Conservation (phyloP, 129 eudicot genomes). For the Cynara cardunculus region DNA sequence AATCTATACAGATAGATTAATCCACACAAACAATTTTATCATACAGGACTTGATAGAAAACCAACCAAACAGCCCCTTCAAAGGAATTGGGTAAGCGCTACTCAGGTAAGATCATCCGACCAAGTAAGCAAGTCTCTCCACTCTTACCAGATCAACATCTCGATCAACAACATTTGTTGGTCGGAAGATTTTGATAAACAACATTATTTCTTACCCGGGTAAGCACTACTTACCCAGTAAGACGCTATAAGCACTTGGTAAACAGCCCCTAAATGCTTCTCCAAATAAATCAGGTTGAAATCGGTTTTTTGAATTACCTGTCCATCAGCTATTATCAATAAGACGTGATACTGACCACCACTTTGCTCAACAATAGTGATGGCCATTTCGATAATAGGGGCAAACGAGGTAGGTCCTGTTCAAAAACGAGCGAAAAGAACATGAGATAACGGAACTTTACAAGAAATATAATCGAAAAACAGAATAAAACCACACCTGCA, state of each 20-base stretch:
- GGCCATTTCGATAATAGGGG: slow-evolving; percentile 93
- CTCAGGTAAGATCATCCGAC: neutral
- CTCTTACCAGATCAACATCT: neutral
- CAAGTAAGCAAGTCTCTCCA: too few species aligned
- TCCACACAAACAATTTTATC: too few species aligned
- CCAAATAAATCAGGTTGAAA: neutral
- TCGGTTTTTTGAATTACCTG: slow-evolving; percentile 50
- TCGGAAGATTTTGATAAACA: too few species aligned
- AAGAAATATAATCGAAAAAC: neutral
- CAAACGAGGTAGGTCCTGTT: slow-evolving; percentile 93
- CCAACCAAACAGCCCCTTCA: too few species aligned
- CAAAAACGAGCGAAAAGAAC: neutral
- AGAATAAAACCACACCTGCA: slow-evolving; percentile 52
- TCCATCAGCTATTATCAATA: slow-evolving; percentile 90
- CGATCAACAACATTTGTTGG: neutral
- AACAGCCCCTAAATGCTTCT: too few species aligned
- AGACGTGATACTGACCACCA: slow-evolving; percentile 95
- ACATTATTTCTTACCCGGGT: too few species aligned
- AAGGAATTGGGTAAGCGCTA: neutral
- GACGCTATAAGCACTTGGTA: too few species aligned
- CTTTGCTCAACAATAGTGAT: slow-evolving; percentile 94
- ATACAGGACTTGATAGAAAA: too few species aligned
- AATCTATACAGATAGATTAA: too few species aligned
- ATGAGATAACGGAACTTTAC: slow-evolving; percentile 3
- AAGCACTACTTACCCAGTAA: too few species aligned